These are phyloP conservation scores for Logfia minima DNA, from an alignment of 129 eudicot genomes.

Conservation along the genomic window DNA sequence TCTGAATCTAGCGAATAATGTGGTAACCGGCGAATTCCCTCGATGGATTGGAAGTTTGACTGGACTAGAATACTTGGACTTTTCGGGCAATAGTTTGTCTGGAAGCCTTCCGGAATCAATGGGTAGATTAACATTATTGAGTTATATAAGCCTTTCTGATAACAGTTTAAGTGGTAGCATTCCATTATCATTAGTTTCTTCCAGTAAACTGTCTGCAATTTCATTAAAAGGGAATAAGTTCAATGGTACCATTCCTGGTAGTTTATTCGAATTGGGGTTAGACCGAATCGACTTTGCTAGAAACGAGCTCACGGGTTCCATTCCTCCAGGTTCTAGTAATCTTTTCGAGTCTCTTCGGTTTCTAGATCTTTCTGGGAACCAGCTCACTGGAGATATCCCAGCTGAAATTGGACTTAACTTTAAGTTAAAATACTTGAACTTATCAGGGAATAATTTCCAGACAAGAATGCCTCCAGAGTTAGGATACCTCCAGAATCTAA, in stretches of 20 bases:
- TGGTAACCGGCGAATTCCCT: conserved; percentile 67
- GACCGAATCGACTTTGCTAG: conserved; percentile 62
- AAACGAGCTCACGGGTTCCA: conserved; percentile 60
- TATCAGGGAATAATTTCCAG: conserved; percentile 74
- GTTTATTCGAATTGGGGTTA: conserved; percentile 64
- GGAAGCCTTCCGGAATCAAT: conserved; percentile 61
- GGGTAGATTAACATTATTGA: conserved; percentile 48
- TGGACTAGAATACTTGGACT: conserved; percentile 57
- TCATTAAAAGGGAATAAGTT: conserved; percentile 51
- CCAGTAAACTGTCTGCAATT: conserved; percentile 37
- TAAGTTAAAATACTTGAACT: conserved; percentile 69
- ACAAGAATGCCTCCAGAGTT: conserved; percentile 81
- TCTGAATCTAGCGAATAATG: conserved; percentile 55
- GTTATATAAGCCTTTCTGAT: conserved; percentile 43
- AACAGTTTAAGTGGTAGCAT: conserved; percentile 60
- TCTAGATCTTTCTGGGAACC: conserved; percentile 77
- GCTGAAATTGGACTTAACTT: conserved; percentile 76
- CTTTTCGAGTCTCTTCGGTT: conserved; percentile 53
- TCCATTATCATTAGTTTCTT: conserved; percentile 47
- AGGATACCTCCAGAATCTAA: conserved; percentile 70
- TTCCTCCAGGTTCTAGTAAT: conserved; percentile 63
- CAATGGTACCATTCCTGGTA: conserved; percentile 66
- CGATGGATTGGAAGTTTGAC: conserved; percentile 54
- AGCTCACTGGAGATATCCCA: conserved; percentile 66
- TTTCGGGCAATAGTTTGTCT: conserved; percentile 58